phyloP scores from a whole-genome alignment of 306 rosid genomes.

The Casuarina glauca region DNA sequence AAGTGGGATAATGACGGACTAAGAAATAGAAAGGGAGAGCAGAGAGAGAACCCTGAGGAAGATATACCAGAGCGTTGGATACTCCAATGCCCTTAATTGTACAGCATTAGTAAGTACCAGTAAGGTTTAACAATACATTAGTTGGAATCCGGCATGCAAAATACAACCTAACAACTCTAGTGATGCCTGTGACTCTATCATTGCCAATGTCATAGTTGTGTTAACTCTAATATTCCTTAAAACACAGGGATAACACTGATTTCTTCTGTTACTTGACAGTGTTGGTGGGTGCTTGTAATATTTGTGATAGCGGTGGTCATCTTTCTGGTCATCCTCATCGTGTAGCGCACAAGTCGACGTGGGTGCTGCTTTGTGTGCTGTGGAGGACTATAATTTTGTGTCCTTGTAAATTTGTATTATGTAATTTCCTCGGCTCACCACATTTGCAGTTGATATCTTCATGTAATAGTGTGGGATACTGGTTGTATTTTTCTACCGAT shows the following conservation, averaged over 20 bases:
- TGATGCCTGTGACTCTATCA: slow-evolving; percentile 16
- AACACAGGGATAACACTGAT: slow-evolving; percentile 4
- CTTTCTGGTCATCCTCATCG: slow-evolving; percentile 43
- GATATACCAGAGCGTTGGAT: background rate
- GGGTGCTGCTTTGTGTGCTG: slow-evolving; percentile 12
- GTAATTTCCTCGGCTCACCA: slow-evolving; percentile 22
- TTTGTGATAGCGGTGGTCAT: slow-evolving; percentile 46
- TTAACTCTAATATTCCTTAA: background rate
- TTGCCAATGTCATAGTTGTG: slow-evolving; percentile 11
- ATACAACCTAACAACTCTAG: background rate
- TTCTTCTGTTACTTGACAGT: slow-evolving; percentile 47
- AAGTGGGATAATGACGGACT: background rate
- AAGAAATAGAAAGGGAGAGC: background rate
- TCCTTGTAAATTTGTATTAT: slow-evolving; percentile 19
- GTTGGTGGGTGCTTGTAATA: slow-evolving; percentile 61
- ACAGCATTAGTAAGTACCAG: background rate
- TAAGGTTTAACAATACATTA: background rate
- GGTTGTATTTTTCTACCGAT: background rate
- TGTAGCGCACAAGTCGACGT: slow-evolving; percentile 33
- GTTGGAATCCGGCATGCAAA: background rate
- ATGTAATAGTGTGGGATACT: background rate
- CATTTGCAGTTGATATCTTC: slow-evolving; percentile 10
- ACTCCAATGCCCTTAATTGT: background rate
- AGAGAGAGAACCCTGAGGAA: background rate
- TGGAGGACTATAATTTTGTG: slow-evolving; percentile 17